These are phyloP conservation scores for Rosellinia necatrix DNA, from an alignment of 2,329 filamentous ascomycete genomes.

Conservation along the genomic window DNA sequence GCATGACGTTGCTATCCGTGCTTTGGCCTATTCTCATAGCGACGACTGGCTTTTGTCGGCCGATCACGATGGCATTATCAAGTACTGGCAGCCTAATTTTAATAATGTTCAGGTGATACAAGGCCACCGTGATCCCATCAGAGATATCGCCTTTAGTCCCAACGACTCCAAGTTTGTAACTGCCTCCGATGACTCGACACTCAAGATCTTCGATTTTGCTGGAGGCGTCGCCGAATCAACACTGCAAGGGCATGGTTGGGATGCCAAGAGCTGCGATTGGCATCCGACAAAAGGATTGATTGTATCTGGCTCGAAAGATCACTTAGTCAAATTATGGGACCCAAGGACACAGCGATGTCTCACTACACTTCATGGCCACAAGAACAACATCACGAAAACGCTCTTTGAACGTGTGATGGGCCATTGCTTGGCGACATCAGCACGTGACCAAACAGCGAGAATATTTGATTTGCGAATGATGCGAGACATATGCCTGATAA, in stretches of 20 bases:
- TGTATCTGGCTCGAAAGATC: slow-evolving; percentile 96
- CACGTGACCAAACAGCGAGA: slow-evolving; percentile 88
- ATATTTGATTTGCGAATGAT: slow-evolving; percentile 98
- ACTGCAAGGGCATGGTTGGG: slow-evolving; percentile 94
- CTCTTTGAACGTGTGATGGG: slow-evolving; percentile 86
- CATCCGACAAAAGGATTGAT: slow-evolving; percentile 93
- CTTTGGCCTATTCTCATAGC: slow-evolving; percentile 86
- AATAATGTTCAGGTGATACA: slow-evolving; percentile 97
- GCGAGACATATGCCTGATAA: slow-evolving; percentile 91
- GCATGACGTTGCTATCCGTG: slow-evolving; percentile 85
- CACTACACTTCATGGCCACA: slow-evolving; percentile 93
- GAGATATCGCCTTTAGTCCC: slow-evolving; percentile 90
- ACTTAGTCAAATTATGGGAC: slow-evolving; percentile 97
- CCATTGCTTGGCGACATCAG: slow-evolving; percentile 86
- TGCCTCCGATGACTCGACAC: slow-evolving; percentile 87
- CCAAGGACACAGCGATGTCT: slow-evolving; percentile 88
- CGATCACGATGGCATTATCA: slow-evolving; percentile 92
- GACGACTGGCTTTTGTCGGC: slow-evolving; percentile 97
- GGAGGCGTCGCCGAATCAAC: slow-evolving; percentile 81
- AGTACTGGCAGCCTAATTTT: slow-evolving; percentile 99
- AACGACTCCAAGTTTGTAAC: slow-evolving; percentile 96
- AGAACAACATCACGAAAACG: slow-evolving; percentile 94
- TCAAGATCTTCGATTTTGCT: slow-evolving; percentile 97
- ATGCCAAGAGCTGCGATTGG: slow-evolving; percentile 97
- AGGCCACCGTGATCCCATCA: slow-evolving; percentile 85